Evolutionary conservation across 305 asterid genomes (phyloP), one percentile per base, ranked within the genome.

Genomic region (Fraxinus albicans): DNA sequence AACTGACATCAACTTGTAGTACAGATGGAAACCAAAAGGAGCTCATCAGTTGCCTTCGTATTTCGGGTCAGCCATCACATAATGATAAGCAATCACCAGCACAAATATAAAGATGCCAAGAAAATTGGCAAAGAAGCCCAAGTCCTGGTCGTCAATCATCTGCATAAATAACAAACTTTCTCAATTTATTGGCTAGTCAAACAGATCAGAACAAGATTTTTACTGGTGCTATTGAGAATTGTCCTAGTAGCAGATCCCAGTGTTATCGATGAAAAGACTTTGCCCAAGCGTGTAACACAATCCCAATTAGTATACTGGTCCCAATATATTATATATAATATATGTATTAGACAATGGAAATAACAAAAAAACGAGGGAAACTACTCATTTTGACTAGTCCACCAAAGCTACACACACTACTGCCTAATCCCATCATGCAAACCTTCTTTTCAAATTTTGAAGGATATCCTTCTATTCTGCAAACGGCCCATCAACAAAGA

Each of bases 51-150:
- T 96, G 84, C 91, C 97, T 88, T 91, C 98, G 55, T 96, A 94
- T 79, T 96, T 96, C 0, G 98, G 97, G 86, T 96, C 98, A 1
- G 97, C 98, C 94, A 90, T 84, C 80, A 96, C 99, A 55, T 93
- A 94, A 82, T 96, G 99, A 84, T 96, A 96, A 69, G 98, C 98
- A 76, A 94, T 89, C 82, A 96, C 98, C 87, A 96, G 89, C 60
- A 87, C 86, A 80, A 96, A 93, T 69, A 96, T 93, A 85, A 91
- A 92, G 81, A 96, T 91, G n/a, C 99, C 98, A 55, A 96, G 99
- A 85, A 96, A 91, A 84, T 96, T 96, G 94, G 99, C 99, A 73
- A 96, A 88, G 91, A 96, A 96, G 78, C 99, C 98, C 88, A 96
- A 86, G 86, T 92, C 99, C 82, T 91, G 93, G 85, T 92, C 98